A percentile compares a stretch with the other conserved stretches of the same genome.
phyloP scores from a whole-genome alignment of 2,329 filamentous ascomycete genomes.

The Xylariomycetidae sp. region DNA sequence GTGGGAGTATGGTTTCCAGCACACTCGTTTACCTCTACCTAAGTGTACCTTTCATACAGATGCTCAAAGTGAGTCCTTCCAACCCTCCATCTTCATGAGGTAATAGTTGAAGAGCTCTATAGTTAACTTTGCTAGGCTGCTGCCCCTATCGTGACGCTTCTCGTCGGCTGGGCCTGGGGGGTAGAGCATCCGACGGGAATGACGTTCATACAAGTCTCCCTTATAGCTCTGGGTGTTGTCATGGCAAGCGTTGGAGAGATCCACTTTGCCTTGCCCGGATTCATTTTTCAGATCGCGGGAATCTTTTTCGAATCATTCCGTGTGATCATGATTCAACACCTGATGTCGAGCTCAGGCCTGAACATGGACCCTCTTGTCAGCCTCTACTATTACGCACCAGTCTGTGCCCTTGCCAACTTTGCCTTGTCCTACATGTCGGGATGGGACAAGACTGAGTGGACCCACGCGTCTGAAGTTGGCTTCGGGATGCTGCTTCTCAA shows the following conservation, averaged over 20 bases:
- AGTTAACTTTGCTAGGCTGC: no score
- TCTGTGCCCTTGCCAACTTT: slow-evolving; percentile 78
- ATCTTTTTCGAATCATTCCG: slow-evolving; percentile 78
- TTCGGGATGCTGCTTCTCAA: slow-evolving; percentile 64
- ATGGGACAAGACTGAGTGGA: slow-evolving; percentile 25
- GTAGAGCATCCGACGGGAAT: slow-evolving; percentile 42
- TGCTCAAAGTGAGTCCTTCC: slow-evolving; percentile 49
- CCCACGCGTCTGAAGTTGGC: slow-evolving; percentile 67
- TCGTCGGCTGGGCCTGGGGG: slow-evolving; percentile 58
- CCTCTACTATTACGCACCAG: slow-evolving; percentile 84
- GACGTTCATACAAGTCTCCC: slow-evolving; percentile 42
- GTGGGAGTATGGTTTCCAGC: slow-evolving; percentile 60
- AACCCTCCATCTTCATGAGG: no score
- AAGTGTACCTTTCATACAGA: slow-evolving; percentile 65
- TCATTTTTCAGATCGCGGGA: slow-evolving; percentile 67
- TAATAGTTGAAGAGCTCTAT: no score
- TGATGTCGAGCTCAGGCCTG: slow-evolving; percentile 70
- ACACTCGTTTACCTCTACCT: slow-evolving; percentile 66
- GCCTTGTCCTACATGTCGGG: slow-evolving; percentile 38
- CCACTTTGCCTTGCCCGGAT: slow-evolving; percentile 61
- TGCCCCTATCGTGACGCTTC: slow-evolving; percentile 61
- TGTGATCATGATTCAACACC: slow-evolving; percentile 78
- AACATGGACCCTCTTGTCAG: slow-evolving; percentile 88
- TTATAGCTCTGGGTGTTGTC: slow-evolving; percentile 49
- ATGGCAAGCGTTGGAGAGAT: slow-evolving; percentile 60